Evolutionary conservation across 192 early-diverging fungal genomes (phyloP).

Genomic region (Allomyces arbusculus): DNA sequence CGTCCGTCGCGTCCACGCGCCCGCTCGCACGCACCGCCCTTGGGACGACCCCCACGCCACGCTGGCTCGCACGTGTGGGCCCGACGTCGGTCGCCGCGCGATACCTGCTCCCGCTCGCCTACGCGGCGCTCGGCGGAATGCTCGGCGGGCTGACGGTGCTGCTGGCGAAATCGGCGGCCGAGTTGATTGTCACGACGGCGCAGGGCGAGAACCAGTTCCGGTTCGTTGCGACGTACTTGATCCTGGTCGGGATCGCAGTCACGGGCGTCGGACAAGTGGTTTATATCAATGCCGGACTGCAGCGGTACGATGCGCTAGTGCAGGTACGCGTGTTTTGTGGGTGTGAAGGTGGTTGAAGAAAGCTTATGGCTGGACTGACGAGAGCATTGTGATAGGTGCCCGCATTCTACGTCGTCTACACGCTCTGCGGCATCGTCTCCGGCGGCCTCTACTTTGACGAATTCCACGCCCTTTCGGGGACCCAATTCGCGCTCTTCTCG

Average conservation of each 20-base stretch:
- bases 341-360: too few relatives aligned
- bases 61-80: too few relatives aligned
- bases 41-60: too few relatives aligned
- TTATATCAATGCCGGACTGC: constrained; percentile 66
- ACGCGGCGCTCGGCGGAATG: too few relatives aligned
- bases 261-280: constrained; percentile 60
- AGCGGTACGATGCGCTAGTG: constrained; percentile 57
- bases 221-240: constrained; percentile 37
- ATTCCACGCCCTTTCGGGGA: not conserved
- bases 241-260: constrained; percentile 45
- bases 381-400: constrained; percentile 3
- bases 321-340: constrained; percentile 32
- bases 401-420: constrained; percentile 3
- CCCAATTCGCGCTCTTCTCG: not conserved
- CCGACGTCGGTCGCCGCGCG: too few relatives aligned
- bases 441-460: not conserved
- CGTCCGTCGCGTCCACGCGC: too few relatives aligned
- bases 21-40: too few relatives aligned
- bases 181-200: constrained; percentile 44
- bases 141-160: constrained; percentile 23
- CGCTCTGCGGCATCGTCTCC: not conserved
- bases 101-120: too few relatives aligned
- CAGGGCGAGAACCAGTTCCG: constrained; percentile 55
- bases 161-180: constrained; percentile 64
- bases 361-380: too few relatives aligned